Conservation (phyloP, 805 yeast genomes). For the Wickerhamiella cacticola region DNA sequence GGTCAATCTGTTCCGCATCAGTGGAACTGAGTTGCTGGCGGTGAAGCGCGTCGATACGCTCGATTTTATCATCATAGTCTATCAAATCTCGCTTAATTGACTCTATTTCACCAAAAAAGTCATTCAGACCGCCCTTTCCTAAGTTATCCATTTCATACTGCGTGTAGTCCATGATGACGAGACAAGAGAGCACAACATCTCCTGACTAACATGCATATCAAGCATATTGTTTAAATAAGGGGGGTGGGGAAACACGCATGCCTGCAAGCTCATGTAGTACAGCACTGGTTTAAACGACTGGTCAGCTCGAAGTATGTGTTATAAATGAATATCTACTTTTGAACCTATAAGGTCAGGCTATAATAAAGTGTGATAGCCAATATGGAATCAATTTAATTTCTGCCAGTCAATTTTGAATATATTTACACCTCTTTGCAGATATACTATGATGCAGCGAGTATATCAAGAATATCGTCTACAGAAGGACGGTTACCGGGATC, state of each 20-base stretch:
- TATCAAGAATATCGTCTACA: slow-evolving; percentile 35
- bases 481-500: slow-evolving; percentile 53
- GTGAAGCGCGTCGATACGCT: slow-evolving; percentile 59
- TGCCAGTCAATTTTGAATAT: too few relatives aligned
- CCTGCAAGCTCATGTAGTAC: too few relatives aligned
- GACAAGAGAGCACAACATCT: not conserved
- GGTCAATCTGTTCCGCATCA: slow-evolving; percentile 55
- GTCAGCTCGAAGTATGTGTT: too few relatives aligned
- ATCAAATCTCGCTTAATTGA: slow-evolving; percentile 55
- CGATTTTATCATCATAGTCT: slow-evolving; percentile 56
- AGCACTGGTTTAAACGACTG: too few relatives aligned
- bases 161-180: slow-evolving; percentile 10
- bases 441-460: not conserved
- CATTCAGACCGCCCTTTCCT: slow-evolving; percentile 24
- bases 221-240: too few relatives aligned
- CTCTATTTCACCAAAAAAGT: slow-evolving; percentile 58
- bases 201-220: not conserved
- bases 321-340: too few relatives aligned
- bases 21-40: slow-evolving; percentile 58
- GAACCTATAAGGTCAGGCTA: too few relatives aligned
- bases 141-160: slow-evolving; percentile 9
- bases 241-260: too few relatives aligned
- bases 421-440: too few relatives aligned
- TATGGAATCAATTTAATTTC: too few relatives aligned
- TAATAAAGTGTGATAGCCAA: too few relatives aligned